Base-by-base conservation (phyloP, 257 asterid species). In the Solanum arcanum region DNA sequence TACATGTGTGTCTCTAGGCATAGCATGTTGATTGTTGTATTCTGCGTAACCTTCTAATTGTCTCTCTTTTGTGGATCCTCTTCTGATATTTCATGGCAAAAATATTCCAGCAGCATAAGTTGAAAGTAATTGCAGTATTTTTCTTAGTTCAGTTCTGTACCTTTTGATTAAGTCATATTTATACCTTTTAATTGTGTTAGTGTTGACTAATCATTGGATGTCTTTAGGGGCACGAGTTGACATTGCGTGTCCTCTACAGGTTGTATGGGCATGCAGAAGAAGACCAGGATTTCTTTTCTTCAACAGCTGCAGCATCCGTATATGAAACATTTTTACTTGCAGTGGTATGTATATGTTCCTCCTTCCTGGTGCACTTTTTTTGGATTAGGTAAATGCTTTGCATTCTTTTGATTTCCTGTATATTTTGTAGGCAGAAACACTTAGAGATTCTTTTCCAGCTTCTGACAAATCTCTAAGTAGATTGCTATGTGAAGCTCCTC, bases 221-320 rank as follows among this genome's bases (percentile, higher is more conserved):
- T 92, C 93, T 92, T 88, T 98, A 97, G 99, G 99, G 99, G 92
- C 99, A 95, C 92, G 98, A 97, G 95, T 95, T 97, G 94, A 96
- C 99, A 56, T 92, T 96, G 92, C 98, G 93, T 87, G 96, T 96
- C 93, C 98, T 97, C 91, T 95, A 94, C 94, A 93, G 97, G 95
- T 91, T 97, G 87, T 96, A 91, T 97, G 98, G 99, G 59, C 99
- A 93, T 93, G 99, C 99, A 42, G 99, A 97, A 90, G 97, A 89
- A 89, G 98, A 95, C 88, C 96, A 93, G 76, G 99, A 97, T 88
- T 92, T 97, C 88, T 91, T 97, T 89, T 92, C 94, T 87, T 95
- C 99, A 35, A 94, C 98, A 86, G 92, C 96, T 82, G 98, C 99
- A 23, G 93, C 94, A 90, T 95, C 98, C 84, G 98, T 93, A 5